Base-by-base conservation (phyloP, 805 yeast species). In the Grigorovia transvaalensis region DNA sequence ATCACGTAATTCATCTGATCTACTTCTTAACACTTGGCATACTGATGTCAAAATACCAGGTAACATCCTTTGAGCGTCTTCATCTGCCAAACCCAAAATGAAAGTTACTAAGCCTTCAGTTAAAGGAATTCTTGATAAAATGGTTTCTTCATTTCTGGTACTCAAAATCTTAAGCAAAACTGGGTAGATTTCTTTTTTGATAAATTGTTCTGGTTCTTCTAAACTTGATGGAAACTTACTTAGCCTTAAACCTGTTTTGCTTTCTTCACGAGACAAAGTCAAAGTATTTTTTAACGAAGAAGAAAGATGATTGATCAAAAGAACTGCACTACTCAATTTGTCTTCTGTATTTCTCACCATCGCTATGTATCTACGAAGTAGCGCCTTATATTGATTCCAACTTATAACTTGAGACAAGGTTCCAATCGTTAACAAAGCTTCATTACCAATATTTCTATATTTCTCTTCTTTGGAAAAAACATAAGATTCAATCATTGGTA, bases 1-100 rank as follows among this genome's bases (percentile, higher is more conserved):
- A 61, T 93, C 96, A 70, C 99, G 81, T 44, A 90, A 72, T 54
- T 85, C 96, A 65, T 88, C 96, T 3, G 90, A 79, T 62, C 88
- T 80, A 29, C 93, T 80, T 57, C 96, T 76, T 65, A 93, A 73
- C 33, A 88, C 84, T 64, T 91, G 97, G 65, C 96, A 89, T n/a
- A 89, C 75, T 56, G 82, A 80, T 0, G 96, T 86, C 56, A 93
- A 73, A 12, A 85, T 77, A 23, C 95, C 93, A 0, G 98, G 96
- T 23, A 93, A 74, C 48, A 81, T 79, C 4, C 73, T 61, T 18
- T 75, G 77, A 29, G 86, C 71, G 23, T 73, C 71, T 1, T 79
- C 82, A 11, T 74, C 72, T 0, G 84, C 71, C 44, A 91, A 73
- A 49, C 88, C 80, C 58, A 80, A 71, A 27, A 86, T 68, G 53